A percentile compares a stretch with the other conserved stretches of the same genome.
phyloP scores from a whole-genome alignment of 163 green algal species.

The Picocystis sp. region DNA sequence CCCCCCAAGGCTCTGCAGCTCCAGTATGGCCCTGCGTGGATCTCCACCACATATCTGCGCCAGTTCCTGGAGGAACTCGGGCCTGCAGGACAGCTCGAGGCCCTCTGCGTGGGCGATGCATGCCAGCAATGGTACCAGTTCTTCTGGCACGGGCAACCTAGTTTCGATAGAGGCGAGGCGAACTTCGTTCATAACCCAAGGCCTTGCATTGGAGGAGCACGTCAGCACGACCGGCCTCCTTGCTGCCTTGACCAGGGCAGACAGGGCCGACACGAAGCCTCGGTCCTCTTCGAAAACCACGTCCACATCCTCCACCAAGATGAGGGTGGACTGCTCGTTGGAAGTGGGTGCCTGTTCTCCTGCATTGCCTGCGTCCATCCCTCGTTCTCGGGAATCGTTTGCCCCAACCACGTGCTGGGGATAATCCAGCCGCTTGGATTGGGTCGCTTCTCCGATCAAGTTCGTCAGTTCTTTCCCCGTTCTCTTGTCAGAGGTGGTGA shows the following conservation, averaged over 20 bases:
- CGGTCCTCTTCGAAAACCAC: constrained; percentile 24
- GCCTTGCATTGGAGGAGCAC: not conserved
- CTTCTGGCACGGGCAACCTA: too few species aligned
- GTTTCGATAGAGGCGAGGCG: too few species aligned
- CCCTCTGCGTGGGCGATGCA: too few species aligned
- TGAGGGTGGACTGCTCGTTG: constrained; percentile 15
- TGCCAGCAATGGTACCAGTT: too few species aligned
- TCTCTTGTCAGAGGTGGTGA: constrained; percentile 27
- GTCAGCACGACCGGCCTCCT: constrained; percentile 37
- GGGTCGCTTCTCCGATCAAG: constrained; percentile 32
- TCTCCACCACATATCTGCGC: too few species aligned
- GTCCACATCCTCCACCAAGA: constrained; percentile 49
- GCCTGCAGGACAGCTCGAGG: too few species aligned
- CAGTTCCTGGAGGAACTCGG: too few species aligned
- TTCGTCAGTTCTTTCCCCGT: constrained; percentile 22
- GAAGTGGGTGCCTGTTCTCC: not conserved
- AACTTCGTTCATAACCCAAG: too few species aligned
- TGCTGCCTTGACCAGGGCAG: constrained; percentile 19
- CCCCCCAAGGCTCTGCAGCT: too few species aligned
- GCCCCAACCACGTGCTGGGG: not conserved
- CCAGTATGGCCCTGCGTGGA: too few species aligned
- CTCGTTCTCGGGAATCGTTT: not conserved
- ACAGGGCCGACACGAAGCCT: constrained; percentile 30
- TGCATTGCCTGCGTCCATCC: not conserved
- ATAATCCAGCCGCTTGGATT: constrained; percentile 15